Evolutionary conservation across 2,329 filamentous ascomycete species (phyloP).

Genomic region (Xylariaceae sp.): DNA sequence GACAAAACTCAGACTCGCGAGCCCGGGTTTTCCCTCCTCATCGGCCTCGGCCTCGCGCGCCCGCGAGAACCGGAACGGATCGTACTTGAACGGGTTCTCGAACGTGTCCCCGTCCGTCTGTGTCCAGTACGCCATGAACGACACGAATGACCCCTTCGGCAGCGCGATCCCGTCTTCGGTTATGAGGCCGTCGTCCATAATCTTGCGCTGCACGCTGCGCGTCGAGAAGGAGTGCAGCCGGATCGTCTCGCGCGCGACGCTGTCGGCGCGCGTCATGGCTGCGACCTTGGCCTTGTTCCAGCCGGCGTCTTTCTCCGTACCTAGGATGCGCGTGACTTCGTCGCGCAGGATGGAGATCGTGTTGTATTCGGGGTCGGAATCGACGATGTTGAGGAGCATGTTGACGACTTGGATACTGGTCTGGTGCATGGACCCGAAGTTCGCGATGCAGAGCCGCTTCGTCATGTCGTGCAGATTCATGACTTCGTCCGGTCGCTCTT

Average conservation of each 20-base stretch:
- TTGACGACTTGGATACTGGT: slow-evolving; percentile 38
- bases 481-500: slow-evolving; percentile 36
- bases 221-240: slow-evolving; percentile 33
- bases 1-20: slow-evolving; percentile 32
- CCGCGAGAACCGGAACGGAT: slow-evolving; percentile 40
- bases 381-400: slow-evolving; percentile 40
- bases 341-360: slow-evolving; percentile 36
- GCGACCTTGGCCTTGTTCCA: slow-evolving; percentile 39
- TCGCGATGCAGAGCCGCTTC: slow-evolving; percentile 31
- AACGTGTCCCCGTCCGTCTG: slow-evolving; percentile 31
- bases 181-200: slow-evolving; percentile 28
- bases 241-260: slow-evolving; percentile 40
- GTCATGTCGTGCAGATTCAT: slow-evolving; percentile 29
- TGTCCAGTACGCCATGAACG: slow-evolving; percentile 31
- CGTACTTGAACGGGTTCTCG: slow-evolving; percentile 35
- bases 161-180: slow-evolving; percentile 33
- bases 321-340: slow-evolving; percentile 34
- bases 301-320: background rate
- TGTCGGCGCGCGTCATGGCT: slow-evolving; percentile 38
- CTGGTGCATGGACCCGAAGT: slow-evolving; percentile 39
- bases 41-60: slow-evolving; percentile 28
- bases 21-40: slow-evolving; percentile 19
- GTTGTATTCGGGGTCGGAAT: slow-evolving; percentile 35
- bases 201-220: slow-evolving; percentile 29
- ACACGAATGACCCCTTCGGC: slow-evolving; percentile 32